These are phyloP conservation scores for Nakazawaea laoshanensis DNA, from an alignment of 805 yeast genomes.

Conservation along the genomic window DNA sequence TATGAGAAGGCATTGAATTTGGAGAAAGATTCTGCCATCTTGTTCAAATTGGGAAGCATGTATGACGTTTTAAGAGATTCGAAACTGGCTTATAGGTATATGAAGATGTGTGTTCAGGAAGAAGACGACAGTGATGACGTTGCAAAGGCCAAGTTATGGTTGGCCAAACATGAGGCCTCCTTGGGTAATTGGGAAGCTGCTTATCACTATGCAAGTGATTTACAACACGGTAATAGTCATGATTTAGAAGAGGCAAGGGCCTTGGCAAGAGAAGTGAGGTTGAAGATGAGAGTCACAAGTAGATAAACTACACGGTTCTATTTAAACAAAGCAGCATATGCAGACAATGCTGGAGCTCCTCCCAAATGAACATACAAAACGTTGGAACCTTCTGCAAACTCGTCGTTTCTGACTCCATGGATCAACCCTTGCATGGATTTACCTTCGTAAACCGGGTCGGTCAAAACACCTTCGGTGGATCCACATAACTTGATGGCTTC, in stretches of 20 bases:
- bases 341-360: slow-evolving; percentile 24
- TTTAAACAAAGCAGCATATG: slow-evolving; percentile 15
- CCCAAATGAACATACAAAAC: slow-evolving; percentile 23
- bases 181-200: slow-evolving; percentile 58
- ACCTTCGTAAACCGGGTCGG: slow-evolving; percentile 29
- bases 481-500: slow-evolving; percentile 27
- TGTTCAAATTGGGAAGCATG: slow-evolving; percentile 61
- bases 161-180: slow-evolving; percentile 61
- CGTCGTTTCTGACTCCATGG: slow-evolving; percentile 17
- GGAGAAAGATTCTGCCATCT: slow-evolving; percentile 39
- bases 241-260: slow-evolving; percentile 86
- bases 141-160: slow-evolving; percentile 77
- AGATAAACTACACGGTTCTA: slow-evolving; percentile 11
- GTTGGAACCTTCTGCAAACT: slow-evolving; percentile 20
- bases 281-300: slow-evolving; percentile 26
- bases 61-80: slow-evolving; percentile 48
- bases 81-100: slow-evolving; percentile 47
- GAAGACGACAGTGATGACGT: slow-evolving; percentile 71
- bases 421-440: slow-evolving; percentile 26
- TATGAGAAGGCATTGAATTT: slow-evolving; percentile 67
- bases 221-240: slow-evolving; percentile 67
- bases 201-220: slow-evolving; percentile 61
- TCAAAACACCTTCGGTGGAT: slow-evolving; percentile 24
- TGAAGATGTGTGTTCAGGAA: slow-evolving; percentile 61
- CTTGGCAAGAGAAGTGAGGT: slow-evolving; percentile 71